Evolutionary conservation across 805 yeast species (phyloP).

Genomic region (Naumovozyma castellii): DNA sequence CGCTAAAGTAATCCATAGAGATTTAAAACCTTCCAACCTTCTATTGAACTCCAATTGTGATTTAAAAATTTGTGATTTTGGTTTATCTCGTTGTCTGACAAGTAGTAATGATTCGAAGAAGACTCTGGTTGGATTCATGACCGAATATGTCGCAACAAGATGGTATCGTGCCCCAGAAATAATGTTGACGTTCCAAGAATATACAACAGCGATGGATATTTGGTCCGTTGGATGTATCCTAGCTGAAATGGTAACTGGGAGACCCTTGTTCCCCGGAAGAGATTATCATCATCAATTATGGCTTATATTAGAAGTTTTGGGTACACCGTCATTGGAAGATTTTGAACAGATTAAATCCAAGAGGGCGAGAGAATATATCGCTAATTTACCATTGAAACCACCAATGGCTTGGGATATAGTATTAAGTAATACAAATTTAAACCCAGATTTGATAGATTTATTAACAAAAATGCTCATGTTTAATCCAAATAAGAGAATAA

Average conservation of each 20-base stretch:
- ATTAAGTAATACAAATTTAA: conserved; percentile 12
- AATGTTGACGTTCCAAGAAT: conserved; percentile 63
- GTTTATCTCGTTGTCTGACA: conserved; percentile 51
- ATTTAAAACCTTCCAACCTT: conserved; percentile 66
- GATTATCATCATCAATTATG: conserved; percentile 63
- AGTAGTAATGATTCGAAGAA: conserved; percentile 34
- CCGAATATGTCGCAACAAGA: conserved; percentile 77
- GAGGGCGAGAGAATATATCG: conserved; percentile 68
- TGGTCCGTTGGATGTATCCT: conserved; percentile 78
- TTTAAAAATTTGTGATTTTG: conserved; percentile 71
- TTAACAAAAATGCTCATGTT: conserved; percentile 62
- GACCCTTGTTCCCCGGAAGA: conserved; percentile 66
- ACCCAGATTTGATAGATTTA: conserved; percentile 48
- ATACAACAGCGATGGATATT: conserved; percentile 66
- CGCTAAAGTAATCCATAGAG: conserved; percentile 67
- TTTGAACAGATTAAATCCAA: conserved; percentile 62
- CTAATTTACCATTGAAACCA: conserved; percentile 53
- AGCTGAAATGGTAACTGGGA: conserved; percentile 54
- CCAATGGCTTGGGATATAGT: conserved; percentile 38
- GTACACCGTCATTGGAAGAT: conserved; percentile 68
- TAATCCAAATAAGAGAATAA: conserved; percentile 64
- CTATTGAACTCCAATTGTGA: conserved; percentile 63
- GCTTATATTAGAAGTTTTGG: conserved; percentile 57
- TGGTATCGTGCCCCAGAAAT: conserved; percentile 84
- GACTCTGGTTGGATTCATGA: conserved; percentile 45